Percentiles rank a stretch among this genome's conserved stretches.
Conservation (phyloP, 306 rosid genomes). For the Amphicarpaea edgeworthii region DNA sequence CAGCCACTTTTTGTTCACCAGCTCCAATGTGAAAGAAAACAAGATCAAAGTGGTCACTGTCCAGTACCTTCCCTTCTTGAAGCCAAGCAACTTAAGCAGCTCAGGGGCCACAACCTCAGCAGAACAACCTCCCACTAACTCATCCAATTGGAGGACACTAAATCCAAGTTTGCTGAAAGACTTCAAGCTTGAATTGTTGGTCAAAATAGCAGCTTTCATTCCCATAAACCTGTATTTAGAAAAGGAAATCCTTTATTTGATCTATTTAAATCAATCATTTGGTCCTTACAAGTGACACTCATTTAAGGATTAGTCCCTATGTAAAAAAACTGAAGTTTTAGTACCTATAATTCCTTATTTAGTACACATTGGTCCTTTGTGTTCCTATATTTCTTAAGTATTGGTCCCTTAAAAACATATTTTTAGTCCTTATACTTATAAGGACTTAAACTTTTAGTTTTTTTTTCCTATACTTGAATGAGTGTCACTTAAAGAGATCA, state of each 20-base stretch:
- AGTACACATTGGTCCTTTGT: not conserved
- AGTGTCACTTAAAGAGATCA: not conserved
- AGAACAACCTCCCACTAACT: conserved; percentile 40
- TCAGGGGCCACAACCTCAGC: conserved; percentile 51
- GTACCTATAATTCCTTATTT: not conserved
- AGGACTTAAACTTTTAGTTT: not conserved
- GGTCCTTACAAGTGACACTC: not conserved
- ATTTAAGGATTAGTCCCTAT: not conserved
- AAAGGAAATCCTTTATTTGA: conserved; percentile 40
- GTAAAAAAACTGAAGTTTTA: not conserved
- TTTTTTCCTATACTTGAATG: not conserved
- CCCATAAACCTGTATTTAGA: conserved; percentile 86
- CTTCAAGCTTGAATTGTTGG: conserved; percentile 69
- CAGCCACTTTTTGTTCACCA: conserved; percentile 54
- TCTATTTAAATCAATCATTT: not conserved
- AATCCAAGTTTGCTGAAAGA: conserved; percentile 75
- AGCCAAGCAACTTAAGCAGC: conserved; percentile 81
- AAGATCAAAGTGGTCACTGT: conserved; percentile 66
- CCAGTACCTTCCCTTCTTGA: conserved; percentile 69
- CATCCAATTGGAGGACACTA: conserved; percentile 56
- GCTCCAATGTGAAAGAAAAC: conserved; percentile 81
- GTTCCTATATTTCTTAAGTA: not conserved
- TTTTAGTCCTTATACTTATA: not conserved
- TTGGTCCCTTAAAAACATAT: not conserved
- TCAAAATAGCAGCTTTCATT: conserved; percentile 83